Conservation (phyloP, 2,329 filamentous ascomycete genomes). For the Sporothrix sp. region DNA sequence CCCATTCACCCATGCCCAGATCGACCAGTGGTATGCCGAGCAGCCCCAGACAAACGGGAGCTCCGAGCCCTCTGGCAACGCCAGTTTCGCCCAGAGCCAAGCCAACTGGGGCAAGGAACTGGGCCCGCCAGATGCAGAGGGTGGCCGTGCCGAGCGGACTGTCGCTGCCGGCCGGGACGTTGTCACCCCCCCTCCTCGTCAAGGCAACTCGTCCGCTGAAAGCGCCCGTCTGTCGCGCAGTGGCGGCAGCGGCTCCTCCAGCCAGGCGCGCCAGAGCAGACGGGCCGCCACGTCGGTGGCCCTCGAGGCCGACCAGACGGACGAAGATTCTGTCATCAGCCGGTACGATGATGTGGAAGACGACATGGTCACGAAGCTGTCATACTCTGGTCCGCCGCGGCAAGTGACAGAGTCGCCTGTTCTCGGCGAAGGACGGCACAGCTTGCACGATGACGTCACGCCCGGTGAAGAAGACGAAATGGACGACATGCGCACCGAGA, state of each 20-base stretch:
- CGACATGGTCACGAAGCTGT: constrained; percentile 18
- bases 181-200: constrained; percentile 7
- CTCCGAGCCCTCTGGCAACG: constrained; percentile 13
- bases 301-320: constrained; percentile 13
- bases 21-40: constrained; percentile 43
- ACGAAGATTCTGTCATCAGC: constrained; percentile 23
- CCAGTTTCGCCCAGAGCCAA: constrained; percentile 10
- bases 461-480: constrained; percentile 26
- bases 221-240: constrained; percentile 7
- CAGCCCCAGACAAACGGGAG: constrained; percentile 16
- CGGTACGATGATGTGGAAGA: constrained; percentile 23
- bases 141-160: constrained; percentile 13
- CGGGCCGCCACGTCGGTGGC: neutral
- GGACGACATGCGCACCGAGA: constrained; percentile 33
- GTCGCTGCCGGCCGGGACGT: neutral
- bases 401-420: constrained; percentile 5
- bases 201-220: neutral
- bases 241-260: constrained; percentile 5
- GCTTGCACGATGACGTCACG: neutral
- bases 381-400: neutral
- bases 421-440: neutral
- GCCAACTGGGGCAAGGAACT: constrained; percentile 26
- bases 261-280: neutral
- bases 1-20: constrained; percentile 62
- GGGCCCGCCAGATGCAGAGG: constrained; percentile 17